Base-by-base conservation (phyloP, 176 grass and related monocot genomes). In the Dactylis glomerata region DNA sequence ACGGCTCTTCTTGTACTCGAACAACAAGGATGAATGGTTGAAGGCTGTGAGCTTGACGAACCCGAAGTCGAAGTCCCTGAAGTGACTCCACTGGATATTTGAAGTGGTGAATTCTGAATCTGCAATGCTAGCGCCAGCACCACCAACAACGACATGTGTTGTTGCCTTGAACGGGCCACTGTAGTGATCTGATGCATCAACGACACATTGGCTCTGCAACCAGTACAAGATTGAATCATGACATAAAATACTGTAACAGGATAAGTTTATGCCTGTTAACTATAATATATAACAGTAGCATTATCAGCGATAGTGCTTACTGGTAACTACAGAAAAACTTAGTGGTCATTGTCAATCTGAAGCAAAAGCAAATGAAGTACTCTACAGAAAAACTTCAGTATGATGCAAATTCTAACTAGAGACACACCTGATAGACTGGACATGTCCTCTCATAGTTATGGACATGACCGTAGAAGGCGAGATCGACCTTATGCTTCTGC, bases 391-490 rank as follows among this genome's bases (percentile, higher is more conserved):
- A 79, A 4, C 41, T 7, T 67, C 28, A 61, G 11, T 22, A 11
- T 47, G 27, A 74, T 46, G 54, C 24, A 83, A 73, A 64, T 36
- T 55, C 24, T 75, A 75, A 31, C 47, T 10, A 46, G 68, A 33
- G 54, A 63, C 49, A 23, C 31, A 95, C 90, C 90, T 92, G 82
- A 22, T 92, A 95, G 62, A 95, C 85, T 44, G 90, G 93, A 36
- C 93, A 95, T 27, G 90, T 95, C 77, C 93, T 88, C 66, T 95
- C 93, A 28, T 95, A 95, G 81, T 78, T 95, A 73, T 95, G 93
- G 32, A 88, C 93, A 32, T 95, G 93, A 15, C 93, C 93, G 7
- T 71, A 95, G 65, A 95, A 81, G 80, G 93, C 85, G 75, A 95
- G 63, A 69, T 95, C 90, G 12, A 95, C 93, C 52, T 92, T 92